Evolutionary conservation across 1,284 basidiomycete genomes (phyloP).

Genomic region (Cryptococcus neoformans): DNA sequence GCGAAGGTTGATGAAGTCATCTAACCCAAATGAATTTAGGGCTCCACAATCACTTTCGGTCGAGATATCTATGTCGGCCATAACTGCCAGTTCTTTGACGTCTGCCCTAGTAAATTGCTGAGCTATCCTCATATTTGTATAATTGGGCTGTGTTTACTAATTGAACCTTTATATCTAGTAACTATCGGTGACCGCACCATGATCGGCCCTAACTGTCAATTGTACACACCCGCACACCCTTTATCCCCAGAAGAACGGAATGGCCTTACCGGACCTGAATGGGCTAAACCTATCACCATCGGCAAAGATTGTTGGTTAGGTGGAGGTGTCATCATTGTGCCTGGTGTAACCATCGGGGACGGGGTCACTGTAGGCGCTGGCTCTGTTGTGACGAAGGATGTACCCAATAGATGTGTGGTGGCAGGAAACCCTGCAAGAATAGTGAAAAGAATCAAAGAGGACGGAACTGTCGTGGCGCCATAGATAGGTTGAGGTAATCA

Average conservation of each 20-base stretch:
- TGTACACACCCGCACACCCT: constrained; percentile 50
- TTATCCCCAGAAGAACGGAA: constrained; percentile 45
- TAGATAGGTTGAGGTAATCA: too few species aligned
- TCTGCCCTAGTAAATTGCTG: constrained; percentile 34
- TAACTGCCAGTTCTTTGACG: constrained; percentile 42
- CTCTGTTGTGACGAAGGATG: constrained; percentile 51
- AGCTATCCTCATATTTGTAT: background rate
- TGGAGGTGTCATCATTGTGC: constrained; percentile 48
- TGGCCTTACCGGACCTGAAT: constrained; percentile 39
- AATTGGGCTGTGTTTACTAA: too few species aligned
- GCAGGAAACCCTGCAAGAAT: constrained; percentile 35
- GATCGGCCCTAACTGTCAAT: constrained; percentile 45
- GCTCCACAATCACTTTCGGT: constrained; percentile 45
- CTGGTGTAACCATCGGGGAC: constrained; percentile 52
- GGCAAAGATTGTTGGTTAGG: constrained; percentile 51
- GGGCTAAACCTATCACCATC: constrained; percentile 45
- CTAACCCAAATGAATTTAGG: constrained; percentile 18
- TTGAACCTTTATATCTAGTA: constrained; percentile 18
- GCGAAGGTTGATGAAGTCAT: background rate
- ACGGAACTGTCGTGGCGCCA: constrained; percentile 16
- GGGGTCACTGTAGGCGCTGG: constrained; percentile 53
- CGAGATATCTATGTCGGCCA: constrained; percentile 43
- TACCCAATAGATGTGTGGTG: constrained; percentile 49
- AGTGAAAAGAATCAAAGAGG: constrained; percentile 43
- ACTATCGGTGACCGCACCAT: constrained; percentile 44